These are phyloP conservation scores for Sugiyamaella qingdaonensis DNA, from an alignment of 805 yeast genomes.

Conservation along the genomic window DNA sequence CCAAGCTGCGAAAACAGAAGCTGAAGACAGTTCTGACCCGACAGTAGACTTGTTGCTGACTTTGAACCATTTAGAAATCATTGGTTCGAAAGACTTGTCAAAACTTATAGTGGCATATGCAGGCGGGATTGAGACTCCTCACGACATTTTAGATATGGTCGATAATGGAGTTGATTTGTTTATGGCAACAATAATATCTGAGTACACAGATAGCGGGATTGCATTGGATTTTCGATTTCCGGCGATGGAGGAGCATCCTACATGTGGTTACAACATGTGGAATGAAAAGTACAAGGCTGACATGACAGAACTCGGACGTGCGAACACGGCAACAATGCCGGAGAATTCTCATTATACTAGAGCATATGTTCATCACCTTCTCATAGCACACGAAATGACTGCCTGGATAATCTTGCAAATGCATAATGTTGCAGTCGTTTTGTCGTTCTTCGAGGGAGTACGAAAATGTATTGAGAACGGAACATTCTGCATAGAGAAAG, in stretches of 20 bases:
- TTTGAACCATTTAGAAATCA: neutral
- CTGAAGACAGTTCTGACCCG: neutral
- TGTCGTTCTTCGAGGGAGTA: conserved; percentile 31
- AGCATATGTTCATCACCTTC: conserved; percentile 41
- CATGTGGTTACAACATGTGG: conserved; percentile 31
- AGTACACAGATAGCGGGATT: conserved; percentile 35
- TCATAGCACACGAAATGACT: conserved; percentile 41
- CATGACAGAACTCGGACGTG: conserved; percentile 26
- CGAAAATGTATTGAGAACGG: conserved; percentile 29
- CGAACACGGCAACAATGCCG: conserved; percentile 12
- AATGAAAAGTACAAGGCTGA: conserved; percentile 30
- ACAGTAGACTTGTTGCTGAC: neutral
- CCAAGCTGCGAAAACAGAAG: conserved; percentile 1
- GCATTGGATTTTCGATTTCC: conserved; percentile 34
- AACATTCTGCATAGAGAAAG: conserved; percentile 26
- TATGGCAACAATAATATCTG: conserved; percentile 28
- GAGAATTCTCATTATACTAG: conserved; percentile 29
- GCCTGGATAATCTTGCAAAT: conserved; percentile 40
- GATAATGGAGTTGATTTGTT: conserved; percentile 35
- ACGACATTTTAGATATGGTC: conserved; percentile 30
- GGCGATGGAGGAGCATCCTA: conserved; percentile 17
- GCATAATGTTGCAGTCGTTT: conserved; percentile 34
- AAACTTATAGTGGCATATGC: conserved; percentile 9
- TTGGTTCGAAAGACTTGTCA: neutral
- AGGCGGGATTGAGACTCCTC: conserved; percentile 30